Percentiles rank a stretch among this genome's conserved stretches.
Evolutionary conservation across 2,329 filamentous ascomycete genomes (phyloP).

Genomic region (Epichloe uncinata): DNA sequence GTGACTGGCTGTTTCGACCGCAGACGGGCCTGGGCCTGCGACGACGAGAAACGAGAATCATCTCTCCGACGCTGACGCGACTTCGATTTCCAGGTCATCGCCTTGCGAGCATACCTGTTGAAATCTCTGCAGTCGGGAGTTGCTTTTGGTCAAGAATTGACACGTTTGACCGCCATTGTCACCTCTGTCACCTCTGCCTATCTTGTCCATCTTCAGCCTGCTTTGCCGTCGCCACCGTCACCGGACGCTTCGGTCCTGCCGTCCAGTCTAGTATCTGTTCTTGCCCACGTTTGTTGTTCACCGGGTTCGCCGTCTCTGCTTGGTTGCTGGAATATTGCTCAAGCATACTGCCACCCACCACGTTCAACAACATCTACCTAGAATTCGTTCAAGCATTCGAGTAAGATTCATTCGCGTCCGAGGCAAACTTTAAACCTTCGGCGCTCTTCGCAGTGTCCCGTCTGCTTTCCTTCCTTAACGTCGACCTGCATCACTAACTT

Average conservation of each 20-base stretch:
- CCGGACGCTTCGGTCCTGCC: constrained; percentile 4
- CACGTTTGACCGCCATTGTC: not conserved
- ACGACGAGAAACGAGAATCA: constrained; percentile 1
- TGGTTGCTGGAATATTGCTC: constrained; percentile 29
- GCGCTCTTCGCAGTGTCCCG: not conserved
- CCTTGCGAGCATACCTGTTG: not conserved
- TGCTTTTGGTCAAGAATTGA: not conserved
- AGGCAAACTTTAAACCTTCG: not conserved
- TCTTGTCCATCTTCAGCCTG: not conserved
- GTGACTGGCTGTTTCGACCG: not conserved
- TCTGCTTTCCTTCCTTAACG: not conserved
- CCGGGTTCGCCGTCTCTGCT: constrained; percentile 7
- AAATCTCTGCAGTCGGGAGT: not conserved
- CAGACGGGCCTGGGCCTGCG: not conserved
- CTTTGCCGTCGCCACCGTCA: not conserved
- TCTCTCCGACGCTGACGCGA: not conserved
- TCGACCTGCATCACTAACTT: not conserved
- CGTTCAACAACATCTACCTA: not conserved
- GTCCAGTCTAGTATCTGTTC: not conserved
- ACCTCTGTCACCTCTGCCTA: not conserved
- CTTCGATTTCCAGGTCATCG: not conserved
- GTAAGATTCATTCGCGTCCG: not conserved
- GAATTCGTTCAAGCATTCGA: not conserved
- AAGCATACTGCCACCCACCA: constrained; percentile 9
- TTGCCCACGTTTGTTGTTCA: not conserved